Percentiles rank a stretch among this genome's conserved stretches.
These are phyloP conservation scores for Carex sylvatica DNA, from an alignment of 202 grass and related monocot species.

Conservation along the genomic window DNA sequence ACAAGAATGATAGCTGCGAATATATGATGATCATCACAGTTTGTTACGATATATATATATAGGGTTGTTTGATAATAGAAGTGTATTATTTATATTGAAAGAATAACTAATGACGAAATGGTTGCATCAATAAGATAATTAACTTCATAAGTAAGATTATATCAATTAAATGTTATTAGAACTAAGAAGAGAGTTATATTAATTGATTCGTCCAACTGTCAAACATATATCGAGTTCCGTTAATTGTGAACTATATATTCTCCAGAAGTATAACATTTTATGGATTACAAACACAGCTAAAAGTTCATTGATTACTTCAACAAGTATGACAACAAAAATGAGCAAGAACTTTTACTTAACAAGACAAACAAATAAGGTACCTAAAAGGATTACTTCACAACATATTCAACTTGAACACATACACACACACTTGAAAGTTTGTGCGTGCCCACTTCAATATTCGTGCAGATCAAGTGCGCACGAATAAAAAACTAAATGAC, in stretches of 20 bases:
- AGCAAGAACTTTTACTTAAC: slow-evolving; percentile 1
- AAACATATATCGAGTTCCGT: not conserved
- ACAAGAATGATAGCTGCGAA: too few species aligned
- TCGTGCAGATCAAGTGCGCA: too few species aligned
- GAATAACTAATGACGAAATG: not conserved
- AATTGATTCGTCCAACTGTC: not conserved
- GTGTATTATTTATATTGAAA: not conserved
- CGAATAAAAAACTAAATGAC: too few species aligned
- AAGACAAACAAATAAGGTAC: not conserved
- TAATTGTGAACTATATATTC: not conserved
- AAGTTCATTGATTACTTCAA: not conserved
- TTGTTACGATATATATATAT: not conserved
- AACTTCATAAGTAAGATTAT: not conserved
- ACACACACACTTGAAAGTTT: not conserved
- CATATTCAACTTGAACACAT: not conserved
- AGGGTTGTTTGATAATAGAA: not conserved
- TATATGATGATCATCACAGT: not conserved
- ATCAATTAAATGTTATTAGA: not conserved
- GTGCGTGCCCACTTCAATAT: too few species aligned
- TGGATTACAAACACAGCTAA: too few species aligned
- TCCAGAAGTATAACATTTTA: not conserved
- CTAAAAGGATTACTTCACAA: not conserved
- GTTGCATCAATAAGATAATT: not conserved
- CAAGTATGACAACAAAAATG: not conserved
- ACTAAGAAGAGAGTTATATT: not conserved